Percentiles rank a stretch among this genome's conserved stretches.
Evolutionary conservation across 345 rosid genomes (phyloP).

Genomic region (Populus alba): DNA sequence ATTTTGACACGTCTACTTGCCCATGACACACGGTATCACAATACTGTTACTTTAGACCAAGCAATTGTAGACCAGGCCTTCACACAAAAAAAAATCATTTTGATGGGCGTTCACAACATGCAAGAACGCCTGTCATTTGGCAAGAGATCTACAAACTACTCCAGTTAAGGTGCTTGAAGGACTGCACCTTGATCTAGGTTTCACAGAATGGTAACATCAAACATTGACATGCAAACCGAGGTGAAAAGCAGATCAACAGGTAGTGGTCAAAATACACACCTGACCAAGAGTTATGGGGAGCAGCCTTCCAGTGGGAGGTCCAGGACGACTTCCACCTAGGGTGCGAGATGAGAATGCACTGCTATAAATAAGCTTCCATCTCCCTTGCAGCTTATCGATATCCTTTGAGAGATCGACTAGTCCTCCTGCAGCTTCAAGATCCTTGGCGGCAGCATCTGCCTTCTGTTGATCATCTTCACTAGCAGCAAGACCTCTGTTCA

Average conservation of each 20-base stretch:
- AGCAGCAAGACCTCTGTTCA: conserved; percentile 87
- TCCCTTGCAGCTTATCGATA: conserved; percentile 77
- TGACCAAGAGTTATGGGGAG: conserved; percentile 91
- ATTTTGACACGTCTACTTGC: not conserved
- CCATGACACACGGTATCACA: not conserved
- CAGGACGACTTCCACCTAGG: conserved; percentile 89
- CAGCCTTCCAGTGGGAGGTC: conserved; percentile 80
- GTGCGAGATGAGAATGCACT: conserved; percentile 92
- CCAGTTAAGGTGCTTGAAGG: not conserved
- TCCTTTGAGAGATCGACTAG: conserved; percentile 51
- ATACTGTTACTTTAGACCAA: too few species aligned
- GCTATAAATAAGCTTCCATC: conserved; percentile 83
- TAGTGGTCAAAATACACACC: conserved; percentile 34
- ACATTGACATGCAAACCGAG: not conserved
- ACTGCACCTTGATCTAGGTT: not conserved
- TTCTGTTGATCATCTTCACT: conserved; percentile 53
- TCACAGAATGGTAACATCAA: not conserved
- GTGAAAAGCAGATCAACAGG: not conserved
- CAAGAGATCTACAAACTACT: not conserved
- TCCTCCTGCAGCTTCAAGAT: conserved; percentile 69
- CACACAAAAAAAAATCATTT: not conserved
- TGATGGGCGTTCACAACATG: not conserved
- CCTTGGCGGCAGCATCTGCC: conserved; percentile 74
- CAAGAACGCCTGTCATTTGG: not conserved
- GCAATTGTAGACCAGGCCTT: not conserved